These are phyloP conservation scores for Tremella mesenterica DNA, from an alignment of 768 basidiomycete species.

Conservation along the genomic window DNA sequence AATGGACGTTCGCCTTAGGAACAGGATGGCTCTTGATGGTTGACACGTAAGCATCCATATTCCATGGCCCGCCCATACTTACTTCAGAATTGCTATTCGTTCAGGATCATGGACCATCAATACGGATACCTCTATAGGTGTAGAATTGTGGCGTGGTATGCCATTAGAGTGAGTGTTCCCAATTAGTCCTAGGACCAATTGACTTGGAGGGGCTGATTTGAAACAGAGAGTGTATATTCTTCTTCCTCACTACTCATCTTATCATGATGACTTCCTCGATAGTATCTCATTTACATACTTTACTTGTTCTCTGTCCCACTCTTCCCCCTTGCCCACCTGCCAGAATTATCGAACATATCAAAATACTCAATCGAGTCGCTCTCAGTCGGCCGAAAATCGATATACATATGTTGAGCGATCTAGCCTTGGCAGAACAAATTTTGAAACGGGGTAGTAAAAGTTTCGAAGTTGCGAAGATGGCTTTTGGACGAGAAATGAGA, in stretches of 20 bases:
- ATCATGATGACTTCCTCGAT: conserved; percentile 32
- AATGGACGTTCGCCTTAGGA: conserved; percentile 11
- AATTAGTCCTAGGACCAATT: background rate
- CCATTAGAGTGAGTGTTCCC: conserved; percentile 37
- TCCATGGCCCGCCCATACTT: background rate
- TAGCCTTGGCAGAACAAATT: conserved; percentile 27
- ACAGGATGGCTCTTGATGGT: conserved; percentile 29
- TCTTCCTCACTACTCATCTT: conserved; percentile 36
- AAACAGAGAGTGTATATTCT: conserved; percentile 40
- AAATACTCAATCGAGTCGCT: conserved; percentile 26
- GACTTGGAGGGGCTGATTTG: background rate
- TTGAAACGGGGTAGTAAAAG: conserved; percentile 40
- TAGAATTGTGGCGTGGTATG: conserved; percentile 30
- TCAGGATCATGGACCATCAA: conserved; percentile 36
- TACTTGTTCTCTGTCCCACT: conserved; percentile 63
- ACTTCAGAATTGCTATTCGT: conserved; percentile 30
- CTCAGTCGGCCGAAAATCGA: conserved; percentile 28
- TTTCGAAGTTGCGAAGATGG: conserved; percentile 40
- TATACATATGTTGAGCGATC: conserved; percentile 10
- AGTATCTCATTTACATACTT: conserved; percentile 48
- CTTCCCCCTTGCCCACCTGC: conserved; percentile 35
- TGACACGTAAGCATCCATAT: conserved; percentile 33
- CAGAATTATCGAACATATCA: conserved; percentile 29
- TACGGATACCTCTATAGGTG: conserved; percentile 19
- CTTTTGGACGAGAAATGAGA: conserved; percentile 40